These are phyloP conservation scores for Diaporthe australafricana DNA, from an alignment of 2,329 filamentous ascomycete species.

Conservation along the genomic window DNA sequence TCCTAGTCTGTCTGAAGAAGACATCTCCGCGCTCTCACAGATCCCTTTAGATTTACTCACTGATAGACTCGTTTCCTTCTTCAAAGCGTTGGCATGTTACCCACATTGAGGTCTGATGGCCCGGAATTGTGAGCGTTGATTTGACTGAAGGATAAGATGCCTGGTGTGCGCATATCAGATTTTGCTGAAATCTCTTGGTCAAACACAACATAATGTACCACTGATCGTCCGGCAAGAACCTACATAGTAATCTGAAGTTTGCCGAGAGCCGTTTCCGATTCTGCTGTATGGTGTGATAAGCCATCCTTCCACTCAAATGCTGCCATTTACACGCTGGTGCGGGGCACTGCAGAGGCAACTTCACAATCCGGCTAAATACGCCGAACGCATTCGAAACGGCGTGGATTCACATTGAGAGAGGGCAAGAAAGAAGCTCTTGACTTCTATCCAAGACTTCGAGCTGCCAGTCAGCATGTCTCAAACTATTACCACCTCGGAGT, in stretches of 20 bases:
- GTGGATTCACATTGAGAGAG: too few relatives aligned
- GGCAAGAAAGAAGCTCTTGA: neutral
- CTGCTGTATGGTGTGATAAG: neutral
- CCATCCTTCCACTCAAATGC: neutral
- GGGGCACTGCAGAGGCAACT: neutral
- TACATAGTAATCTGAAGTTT: too few relatives aligned
- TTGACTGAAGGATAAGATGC: neutral
- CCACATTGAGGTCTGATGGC: too few relatives aligned
- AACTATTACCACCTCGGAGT: constrained; percentile 16
- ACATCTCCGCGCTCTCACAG: too few relatives aligned
- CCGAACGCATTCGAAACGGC: too few relatives aligned
- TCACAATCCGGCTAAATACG: neutral
- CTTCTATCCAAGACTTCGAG: neutral
- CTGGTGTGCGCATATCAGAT: neutral
- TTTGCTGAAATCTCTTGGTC: neutral
- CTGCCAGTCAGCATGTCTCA: constrained; percentile 34
- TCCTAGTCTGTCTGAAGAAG: too few relatives aligned
- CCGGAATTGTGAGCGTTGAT: neutral
- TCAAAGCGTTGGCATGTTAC: too few relatives aligned
- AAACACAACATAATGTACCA: neutral
- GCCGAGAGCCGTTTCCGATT: neutral
- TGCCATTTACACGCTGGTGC: neutral
- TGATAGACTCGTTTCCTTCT: too few relatives aligned
- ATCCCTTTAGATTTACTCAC: too few relatives aligned
- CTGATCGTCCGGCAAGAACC: neutral